Evolutionary conservation across 2,329 filamentous ascomycete genomes (phyloP), one percentile per base, ranked within the genome.

Genomic region (Colletotrichum higginsianum): DNA sequence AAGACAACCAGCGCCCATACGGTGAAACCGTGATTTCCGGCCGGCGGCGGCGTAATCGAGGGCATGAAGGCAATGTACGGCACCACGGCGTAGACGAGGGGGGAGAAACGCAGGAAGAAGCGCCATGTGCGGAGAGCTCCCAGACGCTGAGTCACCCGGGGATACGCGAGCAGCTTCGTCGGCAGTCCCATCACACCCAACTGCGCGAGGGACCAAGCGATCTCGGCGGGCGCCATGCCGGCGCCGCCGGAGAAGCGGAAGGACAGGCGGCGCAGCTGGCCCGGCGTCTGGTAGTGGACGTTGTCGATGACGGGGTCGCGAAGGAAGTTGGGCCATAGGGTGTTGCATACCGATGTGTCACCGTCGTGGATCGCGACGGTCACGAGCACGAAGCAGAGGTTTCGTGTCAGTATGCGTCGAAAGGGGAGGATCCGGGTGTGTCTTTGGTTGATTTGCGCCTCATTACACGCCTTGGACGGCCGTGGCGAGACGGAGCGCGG

Each of bases 281-380:
- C 18, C 7, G 46, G 46, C 18, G 15, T 49, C 46, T 49, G 15
- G 15, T 1, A 7, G 46, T 49, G 46, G 2, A 8, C 9, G n/a
- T 57, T 35, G n/a, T 57, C 38, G 55, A 40, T 38, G 30, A 57
- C 55, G 18, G 55, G 35, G 55, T 57, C 55, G 55, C 55, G 42
- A 4, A 57, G 55, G 11, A 57, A 57, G 21, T 38, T 57, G 6
- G 55, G 35, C 55, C 55, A 57, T 6, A 57, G 35, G 3, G 55
- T 40, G 55, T 42, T 57, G 35, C 42, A 57, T 1, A 38, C 38
- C 21, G 55, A 21, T 26, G 40, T 42, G 12, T 57, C 38, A 16
- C 38, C 35, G 8, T 57, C 55, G 7, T 57, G 55, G 55, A 57
- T 23, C n/a, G 55, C 55, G 55, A 21, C 35, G 16, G 55, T 15